A percentile compares a stretch with the other conserved stretches of the same genome.
These are phyloP conservation scores for Coniochaeta ligniaria DNA, from an alignment of 2,329 filamentous ascomycete species.

Conservation along the genomic window DNA sequence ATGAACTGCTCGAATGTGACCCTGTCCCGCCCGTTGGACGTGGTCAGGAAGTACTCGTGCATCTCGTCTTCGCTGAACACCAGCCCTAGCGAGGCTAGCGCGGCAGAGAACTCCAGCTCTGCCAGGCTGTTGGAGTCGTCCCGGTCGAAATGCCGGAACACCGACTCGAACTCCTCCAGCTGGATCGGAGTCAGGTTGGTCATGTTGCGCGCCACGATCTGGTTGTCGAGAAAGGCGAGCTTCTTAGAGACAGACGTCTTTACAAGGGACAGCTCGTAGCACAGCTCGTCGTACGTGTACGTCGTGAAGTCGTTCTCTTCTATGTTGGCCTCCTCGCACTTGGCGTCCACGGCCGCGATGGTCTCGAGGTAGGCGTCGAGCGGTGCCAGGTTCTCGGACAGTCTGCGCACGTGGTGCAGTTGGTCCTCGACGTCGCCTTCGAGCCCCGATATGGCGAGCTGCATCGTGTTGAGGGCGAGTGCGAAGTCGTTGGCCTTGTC, in stretches of 20 bases:
- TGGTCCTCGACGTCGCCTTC: conserved; percentile 97
- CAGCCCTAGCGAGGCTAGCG: conserved; percentile 86
- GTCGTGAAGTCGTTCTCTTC: conserved; percentile 99
- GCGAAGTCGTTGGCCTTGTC: conserved; percentile 99
- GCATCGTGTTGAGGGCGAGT: conserved; percentile 87
- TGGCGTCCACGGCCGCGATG: conserved; percentile 77
- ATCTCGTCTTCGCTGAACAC: conserved; percentile 98
- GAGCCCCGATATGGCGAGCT: conserved; percentile 89
- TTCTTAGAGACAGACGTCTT: conserved; percentile 94
- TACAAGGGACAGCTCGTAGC: conserved; percentile 87
- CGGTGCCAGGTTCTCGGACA: conserved; percentile 79
- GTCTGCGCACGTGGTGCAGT: conserved; percentile 73
- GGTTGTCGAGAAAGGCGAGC: conserved; percentile 92
- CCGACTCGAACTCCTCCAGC: conserved; percentile 95
- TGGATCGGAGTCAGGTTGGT: conserved; percentile 98
- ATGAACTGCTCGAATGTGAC: conserved; percentile 99
- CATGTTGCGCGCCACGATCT: conserved; percentile 97
- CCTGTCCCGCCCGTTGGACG: conserved; percentile 68
- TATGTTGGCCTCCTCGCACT: conserved; percentile 94
- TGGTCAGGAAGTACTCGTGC: conserved; percentile 88
- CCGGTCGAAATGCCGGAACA: conserved; percentile 96
- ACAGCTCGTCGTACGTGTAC: conserved; percentile 93
- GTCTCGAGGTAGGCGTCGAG: conserved; percentile 87
- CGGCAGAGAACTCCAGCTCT: conserved; percentile 93
- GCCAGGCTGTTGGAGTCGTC: conserved; percentile 84